phyloP scores from a whole-genome alignment of 2,329 filamentous ascomycete genomes.

The Coleophoma crateriformis region DNA sequence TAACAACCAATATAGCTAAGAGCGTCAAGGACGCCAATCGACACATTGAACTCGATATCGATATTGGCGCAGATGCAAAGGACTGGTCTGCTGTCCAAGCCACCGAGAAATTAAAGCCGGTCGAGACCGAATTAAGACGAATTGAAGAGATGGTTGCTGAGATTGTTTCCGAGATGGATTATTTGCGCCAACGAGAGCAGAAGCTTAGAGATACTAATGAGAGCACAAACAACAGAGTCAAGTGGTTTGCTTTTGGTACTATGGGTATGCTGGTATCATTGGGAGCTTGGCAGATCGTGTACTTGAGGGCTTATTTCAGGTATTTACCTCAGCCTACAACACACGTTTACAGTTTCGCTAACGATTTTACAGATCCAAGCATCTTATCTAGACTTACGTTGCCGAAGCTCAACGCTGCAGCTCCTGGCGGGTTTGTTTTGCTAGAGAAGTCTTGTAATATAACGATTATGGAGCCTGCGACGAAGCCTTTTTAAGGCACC shows the following conservation, averaged over 20 bases:
- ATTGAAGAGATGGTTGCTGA: slow-evolving; percentile 88
- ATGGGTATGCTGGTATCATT: slow-evolving; percentile 86
- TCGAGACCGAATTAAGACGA: slow-evolving; percentile 88
- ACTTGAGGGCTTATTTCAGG: slow-evolving; percentile 95
- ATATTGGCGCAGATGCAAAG: slow-evolving; percentile 56
- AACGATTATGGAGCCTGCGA: slow-evolving; percentile 1
- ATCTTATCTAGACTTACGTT: slow-evolving; percentile 49
- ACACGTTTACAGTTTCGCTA: slow-evolving; percentile 2
- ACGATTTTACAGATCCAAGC: slow-evolving; percentile 50
- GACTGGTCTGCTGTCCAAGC: slow-evolving; percentile 97
- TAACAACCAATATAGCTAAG: slow-evolving; percentile 9
- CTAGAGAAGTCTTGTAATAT: slow-evolving; percentile 21
- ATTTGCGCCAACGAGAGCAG: slow-evolving; percentile 83
- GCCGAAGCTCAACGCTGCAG: slow-evolving; percentile 1
- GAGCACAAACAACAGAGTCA: slow-evolving; percentile 97
- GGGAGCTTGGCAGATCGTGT: slow-evolving; percentile 96
- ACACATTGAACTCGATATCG: slow-evolving; percentile 46
- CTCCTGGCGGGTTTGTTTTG: slow-evolving; percentile 18
- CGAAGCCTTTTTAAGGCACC: background rate
- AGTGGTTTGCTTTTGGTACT: slow-evolving; percentile 95
- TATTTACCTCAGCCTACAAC: slow-evolving; percentile 29
- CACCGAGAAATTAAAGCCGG: slow-evolving; percentile 93
- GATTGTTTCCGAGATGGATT: slow-evolving; percentile 93
- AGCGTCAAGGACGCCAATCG: slow-evolving; percentile 42
- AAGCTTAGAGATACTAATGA: slow-evolving; percentile 97